A percentile compares a stretch with the other conserved stretches of the same genome.
These are phyloP conservation scores for Termitomyces sp. DNA, from an alignment of 768 basidiomycete genomes.

Conservation along the genomic window DNA sequence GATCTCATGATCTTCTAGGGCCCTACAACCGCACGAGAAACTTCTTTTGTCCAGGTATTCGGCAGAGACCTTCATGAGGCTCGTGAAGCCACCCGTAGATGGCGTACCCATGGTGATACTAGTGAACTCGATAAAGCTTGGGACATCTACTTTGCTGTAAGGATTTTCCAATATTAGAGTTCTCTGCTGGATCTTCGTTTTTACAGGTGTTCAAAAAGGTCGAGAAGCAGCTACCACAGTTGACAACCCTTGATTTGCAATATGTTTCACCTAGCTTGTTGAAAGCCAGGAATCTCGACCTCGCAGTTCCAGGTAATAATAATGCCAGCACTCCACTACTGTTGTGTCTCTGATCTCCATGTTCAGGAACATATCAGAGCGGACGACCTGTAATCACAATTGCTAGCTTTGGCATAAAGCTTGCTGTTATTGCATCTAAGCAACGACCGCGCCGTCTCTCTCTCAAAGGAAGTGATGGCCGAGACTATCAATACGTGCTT, in stretches of 20 bases:
- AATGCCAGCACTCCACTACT: neutral
- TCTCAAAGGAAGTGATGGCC: constrained; percentile 86
- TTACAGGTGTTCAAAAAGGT: constrained; percentile 90
- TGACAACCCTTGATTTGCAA: constrained; percentile 91
- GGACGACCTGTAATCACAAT: constrained; percentile 84
- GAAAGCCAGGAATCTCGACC: constrained; percentile 83
- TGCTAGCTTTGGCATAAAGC: constrained; percentile 78
- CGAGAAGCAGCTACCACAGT: constrained; percentile 86
- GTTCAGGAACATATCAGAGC: constrained; percentile 83
- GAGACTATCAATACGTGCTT: constrained; percentile 87
- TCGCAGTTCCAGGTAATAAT: constrained; percentile 86
- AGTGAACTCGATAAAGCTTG: constrained; percentile 94
- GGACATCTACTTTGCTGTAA: constrained; percentile 95
- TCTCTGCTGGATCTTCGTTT: neutral
- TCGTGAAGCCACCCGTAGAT: constrained; percentile 85
- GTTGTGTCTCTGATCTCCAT: neutral
- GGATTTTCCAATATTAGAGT: constrained; percentile 17
- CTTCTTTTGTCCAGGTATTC: constrained; percentile 91
- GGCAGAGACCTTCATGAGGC: constrained; percentile 91
- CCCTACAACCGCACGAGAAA: constrained; percentile 91
- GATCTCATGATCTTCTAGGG: constrained; percentile 47
- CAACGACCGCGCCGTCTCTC: constrained; percentile 90
- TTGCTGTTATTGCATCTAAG: constrained; percentile 94
- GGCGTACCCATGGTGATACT: constrained; percentile 80
- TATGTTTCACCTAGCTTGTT: constrained; percentile 93